Conservation (phyloP, 257 asterid species). For the Solanum okadae region DNA sequence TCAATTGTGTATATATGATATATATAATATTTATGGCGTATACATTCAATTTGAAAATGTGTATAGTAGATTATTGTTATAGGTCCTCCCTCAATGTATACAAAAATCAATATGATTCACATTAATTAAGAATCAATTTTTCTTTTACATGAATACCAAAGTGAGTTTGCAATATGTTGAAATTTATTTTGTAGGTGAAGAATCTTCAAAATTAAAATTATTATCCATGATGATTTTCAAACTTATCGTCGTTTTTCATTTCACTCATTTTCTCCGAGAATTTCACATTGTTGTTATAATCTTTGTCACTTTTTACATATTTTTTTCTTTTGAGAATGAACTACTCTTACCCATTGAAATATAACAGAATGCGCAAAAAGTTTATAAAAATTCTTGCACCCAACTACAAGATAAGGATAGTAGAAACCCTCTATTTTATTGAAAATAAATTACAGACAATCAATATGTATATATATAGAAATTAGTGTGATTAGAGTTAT, state of each 20-base stretch:
- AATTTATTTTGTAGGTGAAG: neutral
- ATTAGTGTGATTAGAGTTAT: neutral
- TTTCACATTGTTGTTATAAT: neutral
- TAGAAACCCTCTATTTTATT: neutral
- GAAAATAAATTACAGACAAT: neutral
- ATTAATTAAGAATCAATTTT: neutral
- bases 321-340: neutral
- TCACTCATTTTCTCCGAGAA: neutral
- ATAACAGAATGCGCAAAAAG: neutral
- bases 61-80: neutral
- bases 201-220: neutral
- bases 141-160: neutral
- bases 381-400: neutral
- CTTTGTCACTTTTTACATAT: neutral
- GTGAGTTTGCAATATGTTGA: neutral
- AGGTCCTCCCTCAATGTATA: neutral
- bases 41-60: neutral
- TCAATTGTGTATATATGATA: neutral
- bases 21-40: neutral
- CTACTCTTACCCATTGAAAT: neutral
- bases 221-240: neutral
- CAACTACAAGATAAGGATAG: neutral
- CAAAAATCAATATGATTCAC: neutral
- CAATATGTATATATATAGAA: neutral
- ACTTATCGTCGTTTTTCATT: neutral